A percentile compares a stretch with the other conserved stretches of the same genome.
phyloP scores from a whole-genome alignment of 139 green algal genomes.

The Chlamydomonas incerta region DNA sequence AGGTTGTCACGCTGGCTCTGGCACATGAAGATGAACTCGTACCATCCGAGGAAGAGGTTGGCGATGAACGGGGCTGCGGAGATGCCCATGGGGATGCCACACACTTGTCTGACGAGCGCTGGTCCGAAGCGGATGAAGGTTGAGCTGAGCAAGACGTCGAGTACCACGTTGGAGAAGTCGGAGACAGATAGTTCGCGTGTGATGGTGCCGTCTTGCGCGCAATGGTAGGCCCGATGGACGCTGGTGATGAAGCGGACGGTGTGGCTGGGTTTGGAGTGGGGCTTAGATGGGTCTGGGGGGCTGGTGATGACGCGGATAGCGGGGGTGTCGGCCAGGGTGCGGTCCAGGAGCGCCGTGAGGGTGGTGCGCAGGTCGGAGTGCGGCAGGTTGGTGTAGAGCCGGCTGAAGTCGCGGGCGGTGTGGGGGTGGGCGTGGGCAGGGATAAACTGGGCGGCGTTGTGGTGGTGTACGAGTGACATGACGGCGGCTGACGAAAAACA shows the following conservation, averaged over 20 bases:
- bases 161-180: neutral
- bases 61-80: neutral
- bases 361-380: neutral
- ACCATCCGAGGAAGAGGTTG: constrained; percentile 14
- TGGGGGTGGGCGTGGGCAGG: neutral
- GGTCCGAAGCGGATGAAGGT: neutral
- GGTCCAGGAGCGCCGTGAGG: no score
- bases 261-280: neutral
- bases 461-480: neutral
- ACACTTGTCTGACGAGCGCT: neutral
- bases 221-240: no score
- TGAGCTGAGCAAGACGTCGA: neutral
- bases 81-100: no score
- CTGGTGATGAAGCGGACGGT: neutral
- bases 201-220: neutral
- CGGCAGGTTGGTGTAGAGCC: constrained; percentile 22
- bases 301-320: no score
- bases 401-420: neutral
- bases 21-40: neutral
- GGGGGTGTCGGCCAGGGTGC: neutral
- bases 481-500: neutral
- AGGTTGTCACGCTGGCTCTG: no score
- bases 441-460: neutral
- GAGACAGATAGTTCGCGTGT: neutral
- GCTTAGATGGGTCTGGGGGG: no score